These are phyloP conservation scores for Harringtonia lauricola DNA, from an alignment of 2,329 filamentous ascomycete genomes.

Conservation along the genomic window DNA sequence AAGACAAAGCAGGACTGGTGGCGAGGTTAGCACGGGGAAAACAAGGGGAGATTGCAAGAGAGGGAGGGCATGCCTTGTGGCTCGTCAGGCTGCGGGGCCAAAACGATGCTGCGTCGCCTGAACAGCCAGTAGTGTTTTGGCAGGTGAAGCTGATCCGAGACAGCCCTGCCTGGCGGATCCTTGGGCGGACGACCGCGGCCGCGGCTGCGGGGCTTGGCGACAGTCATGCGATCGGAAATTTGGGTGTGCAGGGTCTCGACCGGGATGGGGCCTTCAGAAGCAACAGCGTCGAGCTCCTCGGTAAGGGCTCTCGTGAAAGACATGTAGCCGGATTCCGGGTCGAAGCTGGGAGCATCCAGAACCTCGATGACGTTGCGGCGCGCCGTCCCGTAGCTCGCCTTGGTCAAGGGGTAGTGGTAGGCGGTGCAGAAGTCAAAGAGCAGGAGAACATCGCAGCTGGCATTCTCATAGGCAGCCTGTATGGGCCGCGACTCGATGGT, in stretches of 20 bases:
- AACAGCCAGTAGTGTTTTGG: conserved; percentile 10
- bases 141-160: conserved; percentile 4
- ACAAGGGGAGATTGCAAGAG: not conserved
- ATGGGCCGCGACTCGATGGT: conserved; percentile 6
- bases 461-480: conserved; percentile 8
- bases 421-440: conserved; percentile 9
- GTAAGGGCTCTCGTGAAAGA: conserved; percentile 8
- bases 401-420: conserved; percentile 4
- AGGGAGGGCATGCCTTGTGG: conserved; percentile 6
- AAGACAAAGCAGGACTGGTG: conserved; percentile 10
- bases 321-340: not conserved
- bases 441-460: conserved; percentile 10
- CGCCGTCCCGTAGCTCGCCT: not conserved
- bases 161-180: conserved; percentile 1
- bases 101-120: conserved; percentile 8
- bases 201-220: conserved; percentile 6
- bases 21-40: not conserved
- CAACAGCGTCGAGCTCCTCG: conserved; percentile 7
- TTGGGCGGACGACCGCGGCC: conserved; percentile 11
- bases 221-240: conserved; percentile 7
- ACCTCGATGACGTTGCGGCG: conserved; percentile 10
- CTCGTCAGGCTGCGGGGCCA: conserved; percentile 7
- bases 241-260: conserved; percentile 4
- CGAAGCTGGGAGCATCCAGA: conserved; percentile 5
- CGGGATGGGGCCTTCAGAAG: not conserved